Conservation (phyloP, 768 basidiomycete species). For the Fistulinella prunicolor region DNA sequence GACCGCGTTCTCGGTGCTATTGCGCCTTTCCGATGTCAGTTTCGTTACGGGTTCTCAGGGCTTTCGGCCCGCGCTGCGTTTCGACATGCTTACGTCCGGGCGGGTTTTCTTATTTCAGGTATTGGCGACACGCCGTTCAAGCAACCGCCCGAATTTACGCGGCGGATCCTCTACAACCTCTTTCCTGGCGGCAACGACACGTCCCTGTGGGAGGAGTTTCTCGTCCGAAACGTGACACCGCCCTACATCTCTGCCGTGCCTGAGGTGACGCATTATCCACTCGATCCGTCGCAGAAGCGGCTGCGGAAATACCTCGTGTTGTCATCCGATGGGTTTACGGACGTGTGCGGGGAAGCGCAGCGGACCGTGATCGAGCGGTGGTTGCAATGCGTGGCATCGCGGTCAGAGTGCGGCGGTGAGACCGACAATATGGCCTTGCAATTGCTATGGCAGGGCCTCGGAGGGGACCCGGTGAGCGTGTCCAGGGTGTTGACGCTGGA, state of each 20-base stretch:
- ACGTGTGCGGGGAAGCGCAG: slow-evolving; percentile 52
- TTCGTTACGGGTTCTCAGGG: slow-evolving; percentile 9
- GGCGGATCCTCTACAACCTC: slow-evolving; percentile 63
- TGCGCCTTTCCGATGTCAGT: slow-evolving; percentile 73
- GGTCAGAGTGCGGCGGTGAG: slow-evolving; percentile 15
- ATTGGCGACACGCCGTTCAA: slow-evolving; percentile 72
- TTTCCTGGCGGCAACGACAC: slow-evolving; percentile 59
- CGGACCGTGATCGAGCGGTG: slow-evolving; percentile 48
- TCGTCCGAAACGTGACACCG: slow-evolving; percentile 58
- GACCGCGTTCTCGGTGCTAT: slow-evolving; percentile 72
- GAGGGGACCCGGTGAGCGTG: slow-evolving; percentile 52
- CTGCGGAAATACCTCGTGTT: slow-evolving; percentile 56
- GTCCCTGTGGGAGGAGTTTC: slow-evolving; percentile 64
- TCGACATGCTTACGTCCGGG: slow-evolving; percentile 8
- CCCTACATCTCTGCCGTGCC: slow-evolving; percentile 65
- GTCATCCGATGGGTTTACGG: slow-evolving; percentile 66
- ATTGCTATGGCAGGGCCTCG: slow-evolving; percentile 54
- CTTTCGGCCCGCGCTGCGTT: slow-evolving; percentile 2
- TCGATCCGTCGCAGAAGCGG: slow-evolving; percentile 30
- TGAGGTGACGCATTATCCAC: slow-evolving; percentile 57
- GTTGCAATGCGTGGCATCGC: slow-evolving; percentile 44
- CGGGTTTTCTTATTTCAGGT: slow-evolving; percentile 44
- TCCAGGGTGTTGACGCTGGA: slow-evolving; percentile 62
- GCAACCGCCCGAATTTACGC: slow-evolving; percentile 66
- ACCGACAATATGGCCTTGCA: slow-evolving; percentile 52